Evolutionary conservation across 2,329 filamentous ascomycete species (phyloP).

Genomic region (Curvularia spicifera): DNA sequence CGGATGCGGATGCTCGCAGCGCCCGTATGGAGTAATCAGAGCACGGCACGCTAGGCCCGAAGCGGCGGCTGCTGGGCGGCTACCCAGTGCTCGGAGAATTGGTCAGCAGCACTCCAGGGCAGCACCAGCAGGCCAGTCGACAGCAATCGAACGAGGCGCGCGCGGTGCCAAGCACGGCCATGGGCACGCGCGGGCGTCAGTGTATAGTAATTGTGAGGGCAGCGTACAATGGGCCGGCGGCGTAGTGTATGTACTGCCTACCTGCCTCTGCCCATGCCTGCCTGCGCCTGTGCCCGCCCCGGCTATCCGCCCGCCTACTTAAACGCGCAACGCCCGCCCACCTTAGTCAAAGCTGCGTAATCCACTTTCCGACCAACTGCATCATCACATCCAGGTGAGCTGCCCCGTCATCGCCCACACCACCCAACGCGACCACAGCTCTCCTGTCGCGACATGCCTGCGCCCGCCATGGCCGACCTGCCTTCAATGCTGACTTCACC

Average conservation of each 20-base stretch:
- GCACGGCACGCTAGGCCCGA: background rate
- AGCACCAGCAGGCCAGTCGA: slow-evolving; percentile 15
- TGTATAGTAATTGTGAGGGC: too few species aligned
- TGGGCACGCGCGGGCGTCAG: too few species aligned
- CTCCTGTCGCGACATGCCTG: slow-evolving; percentile 18
- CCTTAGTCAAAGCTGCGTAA: slow-evolving; percentile 33
- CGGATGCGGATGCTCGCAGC: slow-evolving; percentile 25
- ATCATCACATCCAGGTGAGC: slow-evolving; percentile 32
- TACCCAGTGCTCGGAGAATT: slow-evolving; percentile 24
- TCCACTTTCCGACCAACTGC: slow-evolving; percentile 26
- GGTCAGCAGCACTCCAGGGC: slow-evolving; percentile 24
- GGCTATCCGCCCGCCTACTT: slow-evolving; percentile 17
- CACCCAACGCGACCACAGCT: slow-evolving; percentile 13
- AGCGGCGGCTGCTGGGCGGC: slow-evolving; percentile 17
- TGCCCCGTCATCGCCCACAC: slow-evolving; percentile 10
- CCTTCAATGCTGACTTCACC: slow-evolving; percentile 22
- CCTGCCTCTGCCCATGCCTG: background rate
- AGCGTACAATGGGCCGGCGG: too few species aligned
- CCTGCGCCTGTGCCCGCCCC: slow-evolving; percentile 4
- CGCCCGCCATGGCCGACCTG: slow-evolving; percentile 2
- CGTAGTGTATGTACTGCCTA: background rate
- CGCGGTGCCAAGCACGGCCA: background rate
- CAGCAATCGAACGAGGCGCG: background rate
- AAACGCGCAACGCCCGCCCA: slow-evolving; percentile 19
- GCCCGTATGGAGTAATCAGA: slow-evolving; percentile 24